phyloP scores from a whole-genome alignment of 345 rosid genomes.

The Ceriops zippeliana region DNA sequence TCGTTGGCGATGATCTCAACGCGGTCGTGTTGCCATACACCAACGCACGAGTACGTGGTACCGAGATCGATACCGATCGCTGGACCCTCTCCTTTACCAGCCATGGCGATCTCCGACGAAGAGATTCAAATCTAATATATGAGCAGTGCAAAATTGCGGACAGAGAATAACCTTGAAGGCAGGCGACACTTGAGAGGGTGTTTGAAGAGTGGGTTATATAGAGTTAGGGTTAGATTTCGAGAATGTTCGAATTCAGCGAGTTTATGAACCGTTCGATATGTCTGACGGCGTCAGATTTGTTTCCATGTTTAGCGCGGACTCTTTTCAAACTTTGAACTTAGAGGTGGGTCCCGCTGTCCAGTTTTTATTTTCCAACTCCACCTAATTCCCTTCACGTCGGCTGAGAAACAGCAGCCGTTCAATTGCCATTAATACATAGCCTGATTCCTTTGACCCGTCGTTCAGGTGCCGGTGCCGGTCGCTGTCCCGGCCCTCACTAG shows the following conservation, averaged over 20 bases:
- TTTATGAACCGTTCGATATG: neutral
- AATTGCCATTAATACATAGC: too few relatives aligned
- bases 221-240: neutral
- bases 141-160: too few relatives aligned
- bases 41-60: slow-evolving; percentile 37
- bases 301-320: neutral
- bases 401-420: too few relatives aligned
- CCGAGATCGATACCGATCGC: slow-evolving; percentile 36
- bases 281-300: neutral
- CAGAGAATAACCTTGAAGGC: neutral
- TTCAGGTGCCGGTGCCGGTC: too few relatives aligned
- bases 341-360: too few relatives aligned
- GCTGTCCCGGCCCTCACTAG: too few relatives aligned
- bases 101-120: neutral
- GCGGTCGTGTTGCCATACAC: slow-evolving; percentile 43
- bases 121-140: neutral
- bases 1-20: slow-evolving; percentile 41
- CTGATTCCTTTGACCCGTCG: too few relatives aligned
- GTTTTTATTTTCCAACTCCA: too few relatives aligned
- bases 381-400: too few relatives aligned
- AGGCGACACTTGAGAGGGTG: neutral
- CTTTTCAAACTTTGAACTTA: too few relatives aligned
- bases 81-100: slow-evolving; percentile 15
- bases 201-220: neutral
- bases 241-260: neutral